Evolutionary conservation across 164 flowering plant genomes (phyloP), one percentile per base, ranked within the genome.

Genomic region (Nymphaea colorata): DNA sequence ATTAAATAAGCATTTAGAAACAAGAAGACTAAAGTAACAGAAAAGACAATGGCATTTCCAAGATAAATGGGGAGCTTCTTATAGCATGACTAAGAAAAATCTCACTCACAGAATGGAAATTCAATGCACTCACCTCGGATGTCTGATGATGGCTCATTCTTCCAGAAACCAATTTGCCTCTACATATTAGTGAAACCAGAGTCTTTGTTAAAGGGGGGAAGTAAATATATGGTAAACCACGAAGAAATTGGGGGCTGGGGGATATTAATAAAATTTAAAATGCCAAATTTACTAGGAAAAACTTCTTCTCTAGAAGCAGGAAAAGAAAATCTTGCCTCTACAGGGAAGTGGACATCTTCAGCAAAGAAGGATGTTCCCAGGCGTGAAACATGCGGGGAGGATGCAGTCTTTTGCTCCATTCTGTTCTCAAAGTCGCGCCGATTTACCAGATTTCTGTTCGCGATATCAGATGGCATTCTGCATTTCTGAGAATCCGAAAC

Each of bases 151-250:
- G 73, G 67, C 63, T 82, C 85, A 25, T 79, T 67, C 73, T 83
- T 86, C 87, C 86, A 82, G 59, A 84, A 81, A 16, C 88, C 89
- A 68, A 80, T 70, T 64, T 83, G 85, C 71, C 86, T 81, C 94
- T 83, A 87, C 70, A 64, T 74, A 78, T 62, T 3, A 42, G 4
- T 43, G 55, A 41, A 44, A 44, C 16, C 60, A 15, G n/a, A n/a
- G 43, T 43, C 12, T 47, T 47, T 47, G 7, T 51, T 8, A 8
- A 10, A 51, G 12, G 10, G 8, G 14, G 14, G 14, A 51, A 51
- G 0, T 10, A 8, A 15, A 51, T 51, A 51, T 51, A 51, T 10
- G 14, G 57, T 51, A 25, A 25, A 25, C 36, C 36, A 8, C 14
- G 5, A 51, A 51, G 57, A 51, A 51, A 15, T 8, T 8, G 14